Evolutionary conservation across 176 grass and related monocot species (phyloP), one percentile per base, ranked within the genome.

Genomic region (Pharus latifolius): DNA sequence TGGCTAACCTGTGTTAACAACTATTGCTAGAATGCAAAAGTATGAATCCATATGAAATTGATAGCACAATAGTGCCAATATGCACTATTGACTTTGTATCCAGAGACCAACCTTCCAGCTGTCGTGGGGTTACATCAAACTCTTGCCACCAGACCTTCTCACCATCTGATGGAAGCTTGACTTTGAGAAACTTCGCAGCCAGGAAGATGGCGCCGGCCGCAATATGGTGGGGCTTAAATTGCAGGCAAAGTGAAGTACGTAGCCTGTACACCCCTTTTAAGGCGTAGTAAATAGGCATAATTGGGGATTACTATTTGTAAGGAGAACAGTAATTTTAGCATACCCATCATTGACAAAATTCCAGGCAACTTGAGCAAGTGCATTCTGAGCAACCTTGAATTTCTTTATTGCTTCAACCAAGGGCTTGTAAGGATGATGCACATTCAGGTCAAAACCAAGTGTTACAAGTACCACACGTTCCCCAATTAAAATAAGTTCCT

Each of bases 301-400:
- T 77, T 42, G 11, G 28, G 49, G 44, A 74, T 63, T 83, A 69
- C 52, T 85, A 57, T 63, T 72, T 56, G 65, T 81, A 89, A 73
- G 58, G 43, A 80, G 6, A 88, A 83, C 75, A 37, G 77, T 79
- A 80, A 67, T 79, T 78, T 86, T 87, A 87, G 65, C 83, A 56
- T 96, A 96, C 93, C 93, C 93, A 84, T 96, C 93, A 60, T 96
- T 96, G 77, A 96, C 93, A 82, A 96, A 96, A 89, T 88, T 96
- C 93, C 89, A 96, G 66, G 93, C 93, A 89, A 92, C 93, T 83
- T 96, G 93, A 68, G 89, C 93, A 76, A 96, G 93, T 7, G 86
- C 93, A 35, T 92, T 92, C 82, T 96, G 80, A 78, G 89, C 85
- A 73, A 92, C 81, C 69, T 92, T 91, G 56, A 96, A 92, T 60